A percentile compares a stretch with the other conserved stretches of the same genome.
Evolutionary conservation across 106 monocot species (phyloP).

Genomic region (Allium fistulosum): DNA sequence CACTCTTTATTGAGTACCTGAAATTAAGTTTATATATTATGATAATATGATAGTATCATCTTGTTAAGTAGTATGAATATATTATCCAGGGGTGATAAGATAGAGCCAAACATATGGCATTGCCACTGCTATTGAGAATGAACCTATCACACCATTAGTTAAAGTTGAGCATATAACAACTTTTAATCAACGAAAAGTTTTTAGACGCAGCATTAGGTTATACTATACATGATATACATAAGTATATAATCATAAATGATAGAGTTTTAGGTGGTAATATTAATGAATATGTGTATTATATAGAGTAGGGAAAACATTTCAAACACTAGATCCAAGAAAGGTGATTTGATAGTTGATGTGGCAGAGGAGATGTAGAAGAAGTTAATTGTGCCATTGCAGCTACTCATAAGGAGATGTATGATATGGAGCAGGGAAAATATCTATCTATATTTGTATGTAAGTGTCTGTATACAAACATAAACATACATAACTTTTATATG

Average conservation of each 20-base stretch:
- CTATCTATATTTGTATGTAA: too few relatives aligned
- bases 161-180: slow-evolving; percentile 60
- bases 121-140: slow-evolving; percentile 41
- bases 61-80: neutral
- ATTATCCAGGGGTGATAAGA: neutral
- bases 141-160: slow-evolving; percentile 69
- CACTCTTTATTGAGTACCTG: neutral
- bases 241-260: neutral
- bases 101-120: slow-evolving; percentile 26
- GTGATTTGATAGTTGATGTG: slow-evolving; percentile 86
- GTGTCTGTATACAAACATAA: too few relatives aligned
- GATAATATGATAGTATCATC: neutral
- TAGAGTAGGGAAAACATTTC: slow-evolving; percentile 76
- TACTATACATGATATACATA: too few relatives aligned
- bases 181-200: slow-evolving; percentile 76
- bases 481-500: too few relatives aligned
- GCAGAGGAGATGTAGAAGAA: slow-evolving; percentile 88
- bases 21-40: neutral
- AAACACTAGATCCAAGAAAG: slow-evolving; percentile 86
- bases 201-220: slow-evolving; percentile 80
- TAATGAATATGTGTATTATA: neutral
- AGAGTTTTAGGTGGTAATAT: neutral
- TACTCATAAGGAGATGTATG: slow-evolving; percentile 51
- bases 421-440: too few relatives aligned
- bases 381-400: slow-evolving; percentile 66